Evolutionary conservation across 768 basidiomycete genomes (phyloP), one percentile per base, ranked within the genome.

Genomic region (Lactarius sp.): DNA sequence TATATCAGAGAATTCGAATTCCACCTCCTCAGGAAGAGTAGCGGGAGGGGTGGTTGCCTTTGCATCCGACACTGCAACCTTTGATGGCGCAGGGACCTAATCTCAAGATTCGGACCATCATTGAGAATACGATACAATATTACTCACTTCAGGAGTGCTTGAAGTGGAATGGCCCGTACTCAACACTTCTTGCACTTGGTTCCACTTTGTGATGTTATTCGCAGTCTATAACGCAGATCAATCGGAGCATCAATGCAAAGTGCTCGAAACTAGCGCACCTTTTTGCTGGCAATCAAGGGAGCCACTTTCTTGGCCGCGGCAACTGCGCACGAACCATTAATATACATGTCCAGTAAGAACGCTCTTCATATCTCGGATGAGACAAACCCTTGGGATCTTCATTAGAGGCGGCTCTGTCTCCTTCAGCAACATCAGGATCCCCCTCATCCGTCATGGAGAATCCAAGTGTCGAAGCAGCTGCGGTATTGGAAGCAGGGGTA

Each of bases 181-280:
- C 55, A 97, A 80, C 70, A 94, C 95, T 75, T 88, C 88, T 75
- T 96, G 92, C 10, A 95, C 92, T 77, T 88, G 88, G 72, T 95
- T 98, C 97, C 96, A 99, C 73, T 98, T 98, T 70, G 82, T 87
- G 72, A 99, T 98, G 70, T 94, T 94, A 73, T 83, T 90, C 54
- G 83, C 90, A 51, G 86, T 90, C 92, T 97, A 55, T 6, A 27
- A 56, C 5, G 18, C 36, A 53, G 14, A 20, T 51, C 7, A 36
- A 39, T 52, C 16, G 52, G 8, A 39, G 27, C 2, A 42, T 2
- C 10, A 53, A 0, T 3, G 20, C 9, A 14, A 16, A 34, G 13
- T 13, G 22, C 42, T 33, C 34, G 13, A 51, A 27, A 37, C 10
- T 47, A 42, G 42, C 67, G 42, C 69, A 88, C 92, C 86, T 92